Evolutionary conservation across 768 basidiomycete genomes (phyloP).

Genomic region (Pholiota microspora): DNA sequence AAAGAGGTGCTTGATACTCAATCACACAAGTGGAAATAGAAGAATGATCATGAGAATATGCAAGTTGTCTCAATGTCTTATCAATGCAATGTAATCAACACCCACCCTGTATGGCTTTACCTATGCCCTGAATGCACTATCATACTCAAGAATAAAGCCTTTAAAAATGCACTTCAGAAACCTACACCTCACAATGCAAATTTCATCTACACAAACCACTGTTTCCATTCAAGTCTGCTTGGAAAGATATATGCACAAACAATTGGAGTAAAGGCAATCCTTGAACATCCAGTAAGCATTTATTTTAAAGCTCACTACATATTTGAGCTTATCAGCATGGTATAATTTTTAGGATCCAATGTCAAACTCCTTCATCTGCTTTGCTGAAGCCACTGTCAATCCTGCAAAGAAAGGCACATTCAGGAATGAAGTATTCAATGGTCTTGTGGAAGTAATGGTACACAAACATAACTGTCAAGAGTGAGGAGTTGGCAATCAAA

Average conservation of each 20-base stretch:
- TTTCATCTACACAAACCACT: conserved; percentile 3
- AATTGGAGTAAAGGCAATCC: conserved; percentile 4
- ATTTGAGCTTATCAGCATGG: too few species aligned
- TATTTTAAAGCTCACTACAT: too few species aligned
- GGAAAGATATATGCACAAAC: conserved; percentile 3
- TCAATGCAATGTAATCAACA: background rate
- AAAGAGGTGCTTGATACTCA: conserved; percentile 6
- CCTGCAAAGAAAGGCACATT: background rate
- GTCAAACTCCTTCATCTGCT: conserved; percentile 8
- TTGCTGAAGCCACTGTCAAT: conserved; percentile 11
- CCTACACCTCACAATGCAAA: conserved; percentile 1
- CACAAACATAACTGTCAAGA: conserved; percentile 20
- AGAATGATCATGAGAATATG: conserved; percentile 19
- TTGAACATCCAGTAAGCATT: conserved; percentile 4
- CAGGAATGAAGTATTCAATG: conserved; percentile 9
- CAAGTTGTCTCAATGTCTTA: conserved; percentile 6
- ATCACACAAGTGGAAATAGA: conserved; percentile 22
- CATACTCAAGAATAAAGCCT: background rate
- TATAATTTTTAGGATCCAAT: conserved; percentile 10
- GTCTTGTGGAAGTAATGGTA: conserved; percentile 26
- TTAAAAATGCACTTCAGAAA: background rate
- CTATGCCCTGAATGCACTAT: background rate
- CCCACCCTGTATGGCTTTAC: background rate
- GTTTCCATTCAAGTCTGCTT: background rate
- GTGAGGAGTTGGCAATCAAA: conserved; percentile 30